A percentile compares a stretch with the other conserved stretches of the same genome.
Conservation (phyloP, 169 alveolate genomes). For the Plasmodium vivax region DNA sequence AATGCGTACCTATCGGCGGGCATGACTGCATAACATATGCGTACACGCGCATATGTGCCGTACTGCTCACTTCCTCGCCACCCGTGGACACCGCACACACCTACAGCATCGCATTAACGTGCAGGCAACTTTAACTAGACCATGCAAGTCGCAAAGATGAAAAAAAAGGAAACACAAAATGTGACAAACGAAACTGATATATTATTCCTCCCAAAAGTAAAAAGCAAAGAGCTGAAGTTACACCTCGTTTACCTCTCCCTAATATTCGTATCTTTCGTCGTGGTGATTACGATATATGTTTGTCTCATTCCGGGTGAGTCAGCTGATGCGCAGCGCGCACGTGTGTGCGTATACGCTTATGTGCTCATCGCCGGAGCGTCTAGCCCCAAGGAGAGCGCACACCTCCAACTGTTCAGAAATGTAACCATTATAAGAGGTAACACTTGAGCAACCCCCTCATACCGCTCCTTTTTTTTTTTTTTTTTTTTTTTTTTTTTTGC, state of each 20-base stretch:
- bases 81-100: neutral
- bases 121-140: neutral
- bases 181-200: slow-evolving; percentile 3
- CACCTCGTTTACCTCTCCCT: slow-evolving; percentile 43
- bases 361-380: neutral
- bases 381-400: neutral
- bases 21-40: neutral
- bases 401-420: neutral
- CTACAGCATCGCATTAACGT: neutral
- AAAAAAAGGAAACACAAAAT: slow-evolving; percentile 16
- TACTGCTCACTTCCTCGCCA: neutral
- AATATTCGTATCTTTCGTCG: slow-evolving; percentile 14
- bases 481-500: neutral
- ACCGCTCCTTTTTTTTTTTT: neutral
- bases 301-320: slow-evolving; percentile 50
- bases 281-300: slow-evolving; percentile 20
- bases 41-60: neutral
- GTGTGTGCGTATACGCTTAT: neutral
- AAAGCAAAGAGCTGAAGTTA: slow-evolving; percentile 28
- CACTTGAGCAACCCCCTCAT: neutral
- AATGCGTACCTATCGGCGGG: neutral
- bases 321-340: neutral
- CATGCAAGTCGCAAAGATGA: slow-evolving; percentile 30
- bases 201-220: neutral
- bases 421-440: neutral